These are phyloP conservation scores for Podospora appendiculata DNA, from an alignment of 495 filamentous ascomycete species.

Conservation along the genomic window DNA sequence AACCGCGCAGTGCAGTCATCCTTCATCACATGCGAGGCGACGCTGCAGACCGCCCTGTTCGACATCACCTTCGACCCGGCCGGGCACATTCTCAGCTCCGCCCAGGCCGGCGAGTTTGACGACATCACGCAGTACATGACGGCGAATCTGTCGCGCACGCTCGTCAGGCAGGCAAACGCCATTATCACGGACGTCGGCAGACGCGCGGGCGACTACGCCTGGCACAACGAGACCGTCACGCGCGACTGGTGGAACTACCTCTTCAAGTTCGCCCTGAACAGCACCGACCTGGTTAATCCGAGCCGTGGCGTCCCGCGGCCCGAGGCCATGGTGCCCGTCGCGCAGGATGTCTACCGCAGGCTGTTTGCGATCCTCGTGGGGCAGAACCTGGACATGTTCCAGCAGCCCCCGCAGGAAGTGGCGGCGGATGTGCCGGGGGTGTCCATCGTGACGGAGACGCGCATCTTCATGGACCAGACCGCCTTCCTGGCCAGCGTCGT, in stretches of 20 bases:
- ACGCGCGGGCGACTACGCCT: background rate
- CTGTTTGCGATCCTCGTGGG: constrained; percentile 29
- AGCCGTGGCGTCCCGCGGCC: constrained; percentile 13
- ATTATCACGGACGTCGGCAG: background rate
- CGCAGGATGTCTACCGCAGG: constrained; percentile 17
- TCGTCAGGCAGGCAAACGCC: background rate
- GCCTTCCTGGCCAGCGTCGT: constrained; percentile 24
- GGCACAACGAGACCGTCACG: background rate
- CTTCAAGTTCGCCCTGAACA: constrained; percentile 12
- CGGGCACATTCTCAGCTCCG: constrained; percentile 10
- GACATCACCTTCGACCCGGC: constrained; percentile 22
- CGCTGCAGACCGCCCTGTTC: constrained; percentile 22
- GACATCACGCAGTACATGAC: background rate
- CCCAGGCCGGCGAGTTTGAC: background rate
- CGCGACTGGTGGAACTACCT: constrained; percentile 20
- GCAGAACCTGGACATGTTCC: constrained; percentile 21
- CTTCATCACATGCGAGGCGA: constrained; percentile 26
- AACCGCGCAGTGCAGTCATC: background rate
- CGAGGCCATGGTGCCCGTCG: constrained; percentile 5
- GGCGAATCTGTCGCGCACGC: background rate
- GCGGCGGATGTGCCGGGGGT: background rate
- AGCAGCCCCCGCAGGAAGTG: background rate
- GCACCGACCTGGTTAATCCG: constrained; percentile 23
- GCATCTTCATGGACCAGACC: constrained; percentile 28
- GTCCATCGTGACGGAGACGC: constrained; percentile 12